Evolutionary conservation across 2,329 filamentous ascomycete species (phyloP).

Genomic region (Verticillium nonalfalfae): DNA sequence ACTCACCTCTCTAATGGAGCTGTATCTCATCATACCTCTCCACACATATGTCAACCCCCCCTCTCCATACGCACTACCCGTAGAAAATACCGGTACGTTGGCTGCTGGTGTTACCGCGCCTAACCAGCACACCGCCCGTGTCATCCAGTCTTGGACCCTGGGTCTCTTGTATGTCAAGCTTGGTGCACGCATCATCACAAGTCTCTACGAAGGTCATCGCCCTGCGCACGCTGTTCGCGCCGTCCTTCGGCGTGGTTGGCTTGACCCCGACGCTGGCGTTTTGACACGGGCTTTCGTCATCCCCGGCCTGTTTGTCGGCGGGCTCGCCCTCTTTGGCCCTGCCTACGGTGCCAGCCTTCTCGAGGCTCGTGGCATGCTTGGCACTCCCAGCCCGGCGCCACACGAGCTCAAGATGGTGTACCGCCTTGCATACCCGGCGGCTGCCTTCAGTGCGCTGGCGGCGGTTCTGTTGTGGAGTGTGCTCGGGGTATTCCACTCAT

Average conservation of each 20-base stretch:
- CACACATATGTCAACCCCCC: constrained; percentile 65
- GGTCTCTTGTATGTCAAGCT: constrained; percentile 88
- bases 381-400: constrained; percentile 10
- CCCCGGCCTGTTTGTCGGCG: constrained; percentile 59
- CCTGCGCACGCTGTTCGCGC: constrained; percentile 68
- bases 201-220: constrained; percentile 62
- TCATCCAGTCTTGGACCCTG: constrained; percentile 91
- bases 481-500: constrained; percentile 60
- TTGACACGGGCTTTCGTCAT: constrained; percentile 85
- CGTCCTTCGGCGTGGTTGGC: constrained; percentile 67
- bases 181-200: constrained; percentile 59
- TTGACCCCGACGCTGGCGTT: constrained; percentile 70
- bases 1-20: constrained; percentile 73
- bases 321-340: constrained; percentile 58
- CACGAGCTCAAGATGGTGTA: constrained; percentile 30
- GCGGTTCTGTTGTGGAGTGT: constrained; percentile 44
- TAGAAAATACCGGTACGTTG: constrained; percentile 16
- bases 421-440: constrained; percentile 64
- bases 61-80: constrained; percentile 7
- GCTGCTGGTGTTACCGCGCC: constrained; percentile 11
- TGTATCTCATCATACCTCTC: constrained; percentile 82
- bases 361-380: constrained; percentile 8
- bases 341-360: constrained; percentile 13
- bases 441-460: constrained; percentile 33
- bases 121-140: constrained; percentile 62